Conservation (phyloP, 2,329 filamentous ascomycete genomes). For the Trichocomaceae sp. region DNA sequence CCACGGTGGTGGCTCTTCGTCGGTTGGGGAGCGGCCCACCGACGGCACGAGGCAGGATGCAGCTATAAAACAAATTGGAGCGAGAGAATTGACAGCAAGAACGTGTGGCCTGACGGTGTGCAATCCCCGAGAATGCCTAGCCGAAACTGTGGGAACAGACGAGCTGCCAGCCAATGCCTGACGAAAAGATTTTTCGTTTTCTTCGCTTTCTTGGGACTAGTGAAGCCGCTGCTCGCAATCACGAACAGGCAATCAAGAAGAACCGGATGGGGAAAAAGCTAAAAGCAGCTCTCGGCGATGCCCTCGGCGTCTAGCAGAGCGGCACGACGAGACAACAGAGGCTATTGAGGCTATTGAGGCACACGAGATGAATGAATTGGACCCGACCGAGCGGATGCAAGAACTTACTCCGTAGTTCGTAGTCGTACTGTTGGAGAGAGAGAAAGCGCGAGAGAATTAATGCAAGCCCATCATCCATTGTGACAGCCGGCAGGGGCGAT, state of each 20-base stretch:
- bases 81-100: not conserved
- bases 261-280: too few species aligned
- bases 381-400: not conserved
- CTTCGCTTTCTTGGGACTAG: not conserved
- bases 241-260: not conserved
- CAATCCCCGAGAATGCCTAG: not conserved
- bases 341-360: not conserved
- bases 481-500: too few species aligned
- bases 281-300: too few species aligned
- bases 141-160: not conserved
- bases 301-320: not conserved
- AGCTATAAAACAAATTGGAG: not conserved
- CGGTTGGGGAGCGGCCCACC: constrained; percentile 30
- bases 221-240: not conserved
- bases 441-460: too few species aligned
- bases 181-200: not conserved
- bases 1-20: constrained; percentile 23
- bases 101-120: not conserved
- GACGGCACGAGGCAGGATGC: constrained; percentile 16
- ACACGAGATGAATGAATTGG: not conserved
- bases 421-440: too few species aligned
- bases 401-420: too few species aligned
- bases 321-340: not conserved
- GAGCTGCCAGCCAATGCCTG: not conserved
- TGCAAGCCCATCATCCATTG: too few species aligned